phyloP scores from a whole-genome alignment of 1,284 basidiomycete species.

The Puccinia triticina region DNA sequence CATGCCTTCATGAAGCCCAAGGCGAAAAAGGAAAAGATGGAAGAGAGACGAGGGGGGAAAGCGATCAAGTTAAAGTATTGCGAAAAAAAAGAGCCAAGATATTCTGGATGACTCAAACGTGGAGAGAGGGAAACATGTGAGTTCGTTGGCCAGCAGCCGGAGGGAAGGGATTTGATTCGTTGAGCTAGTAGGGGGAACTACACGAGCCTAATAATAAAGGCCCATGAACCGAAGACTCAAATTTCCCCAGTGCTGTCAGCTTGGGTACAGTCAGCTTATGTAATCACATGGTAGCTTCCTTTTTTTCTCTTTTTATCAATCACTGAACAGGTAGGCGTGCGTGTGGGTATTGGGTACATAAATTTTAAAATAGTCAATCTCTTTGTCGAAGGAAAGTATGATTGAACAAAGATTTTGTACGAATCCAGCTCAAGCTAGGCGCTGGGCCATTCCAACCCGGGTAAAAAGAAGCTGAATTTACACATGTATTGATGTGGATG shows the following conservation, averaged over 20 bases:
- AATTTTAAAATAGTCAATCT: background rate
- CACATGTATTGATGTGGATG: background rate
- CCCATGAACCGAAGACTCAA: background rate
- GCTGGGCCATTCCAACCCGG: slow-evolving; percentile 7
- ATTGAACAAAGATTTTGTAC: background rate
- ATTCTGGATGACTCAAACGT: no score
- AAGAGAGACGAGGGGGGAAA: background rate
- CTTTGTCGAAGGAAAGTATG: slow-evolving; percentile 3
- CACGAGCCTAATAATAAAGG: slow-evolving; percentile 6
- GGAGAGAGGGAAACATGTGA: slow-evolving; percentile 15
- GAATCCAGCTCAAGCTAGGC: slow-evolving; percentile 8
- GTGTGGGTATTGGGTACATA: background rate
- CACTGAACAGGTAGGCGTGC: background rate
- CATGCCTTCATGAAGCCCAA: slow-evolving; percentile 1
- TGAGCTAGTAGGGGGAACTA: background rate
- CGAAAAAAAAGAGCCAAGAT: no score
- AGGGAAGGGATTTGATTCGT: slow-evolving; percentile 3
- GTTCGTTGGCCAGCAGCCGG: background rate
- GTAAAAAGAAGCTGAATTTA: slow-evolving; percentile 5
- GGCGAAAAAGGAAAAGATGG: slow-evolving; percentile 16
- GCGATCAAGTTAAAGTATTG: background rate
- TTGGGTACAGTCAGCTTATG: background rate
- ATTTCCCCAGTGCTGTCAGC: slow-evolving; percentile 16
- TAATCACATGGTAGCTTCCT: background rate
- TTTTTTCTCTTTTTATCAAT: background rate